Base-by-base conservation (phyloP, 1,284 basidiomycete species). In the Microstroma glucosiphilum region DNA sequence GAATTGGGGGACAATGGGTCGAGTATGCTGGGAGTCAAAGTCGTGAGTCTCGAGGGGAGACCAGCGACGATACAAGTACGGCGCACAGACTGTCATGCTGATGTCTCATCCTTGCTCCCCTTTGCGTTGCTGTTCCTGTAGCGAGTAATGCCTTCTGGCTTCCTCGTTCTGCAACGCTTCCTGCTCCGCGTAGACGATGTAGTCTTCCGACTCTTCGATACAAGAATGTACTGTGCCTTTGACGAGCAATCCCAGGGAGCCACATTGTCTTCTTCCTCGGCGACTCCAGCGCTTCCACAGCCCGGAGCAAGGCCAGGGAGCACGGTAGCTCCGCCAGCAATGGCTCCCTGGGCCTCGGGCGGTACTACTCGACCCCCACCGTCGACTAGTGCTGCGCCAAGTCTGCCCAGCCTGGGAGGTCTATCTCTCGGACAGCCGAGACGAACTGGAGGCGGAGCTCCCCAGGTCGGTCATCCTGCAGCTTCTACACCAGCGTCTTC, bases 181-280 rank as follows among this genome's bases (percentile, higher is more conserved):
- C 92, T 90, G n/a, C 83, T 99, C 4, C 86, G 96, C 21, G 92
- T 99, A 56, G 96, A 99, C 79, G 86, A 89, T 61, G 96, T 99
- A 49, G 85, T 97, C 48, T 98, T 98, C 82, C 85, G 96, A 48
- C 85, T 88, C 43, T 88, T 86, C 71, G 96, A 99, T 73, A 93
- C 92, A 0, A 84, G 96, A 46, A 82, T 96, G 66, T 99, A 91
- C 75, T 89, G 93, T 76, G 87, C 88, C 0, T 92, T 97, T 69
- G 78, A n/a, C 43, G 58, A 40, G 40, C 12, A 3, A 49, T 48
- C 43, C 25, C 57, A n/a, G 46, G 57, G 4, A 3, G 19, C 2
- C 15, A 19, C 40, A 6, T 3, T 25, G 37, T 3, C 15, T 15
- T 49, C 17, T 2, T 19, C 46, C 4, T 21, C 53, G 19, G 11